Base-by-base conservation (phyloP, 805 yeast species). In the Schwanniomyces occidentalis region DNA sequence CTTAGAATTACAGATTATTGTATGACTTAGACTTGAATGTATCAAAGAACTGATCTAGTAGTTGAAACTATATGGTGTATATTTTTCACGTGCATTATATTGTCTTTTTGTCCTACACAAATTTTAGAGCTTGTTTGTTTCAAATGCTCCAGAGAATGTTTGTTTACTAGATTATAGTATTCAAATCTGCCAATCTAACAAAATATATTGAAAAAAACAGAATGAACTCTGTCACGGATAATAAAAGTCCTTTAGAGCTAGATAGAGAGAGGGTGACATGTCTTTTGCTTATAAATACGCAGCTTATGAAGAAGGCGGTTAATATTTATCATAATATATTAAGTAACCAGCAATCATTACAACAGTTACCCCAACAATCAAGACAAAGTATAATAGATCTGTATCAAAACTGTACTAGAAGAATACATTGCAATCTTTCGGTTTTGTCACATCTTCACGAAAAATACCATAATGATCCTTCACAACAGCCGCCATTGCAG, bases 201-300 rank as follows among this genome's bases (percentile, higher is more conserved):
- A n/a, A n/a, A n/a, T n/a, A n/a, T n/a, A n/a, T n/a, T n/a, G n/a
- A n/a, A n/a, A n/a, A n/a, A n/a, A n/a, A 27, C 30, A 29, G 9
- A 16, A 35, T 35, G 38, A 35, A 24, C 25, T 18, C 27, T 16
- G 13, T 22, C 12, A 12, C 27, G 6, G 20, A n/a, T 6, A 35
- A 35, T 25, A 31, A 27, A 19, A 14, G 24, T 4, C 34, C 36
- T 3, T 22, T 59, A 16, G 61, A 49, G 25, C 42, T 59, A 15
- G 69, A 69, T 41, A 54, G 68, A 32, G 73, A 68, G 30, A 44
- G 73, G 14, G 73, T 64, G 17, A 63, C 71, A 4, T 65, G 68
- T 22, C 57, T 69, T 19, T 49, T 69, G 18, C 53, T 68, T 31
- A 65, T 69, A 26, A 69, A 69, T 44, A 54, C 74, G 4, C 69